Percentiles rank a stretch among this genome's conserved stretches.
phyloP scores from a whole-genome alignment of 176 grass and related monocot species.

The Musa itinerans region DNA sequence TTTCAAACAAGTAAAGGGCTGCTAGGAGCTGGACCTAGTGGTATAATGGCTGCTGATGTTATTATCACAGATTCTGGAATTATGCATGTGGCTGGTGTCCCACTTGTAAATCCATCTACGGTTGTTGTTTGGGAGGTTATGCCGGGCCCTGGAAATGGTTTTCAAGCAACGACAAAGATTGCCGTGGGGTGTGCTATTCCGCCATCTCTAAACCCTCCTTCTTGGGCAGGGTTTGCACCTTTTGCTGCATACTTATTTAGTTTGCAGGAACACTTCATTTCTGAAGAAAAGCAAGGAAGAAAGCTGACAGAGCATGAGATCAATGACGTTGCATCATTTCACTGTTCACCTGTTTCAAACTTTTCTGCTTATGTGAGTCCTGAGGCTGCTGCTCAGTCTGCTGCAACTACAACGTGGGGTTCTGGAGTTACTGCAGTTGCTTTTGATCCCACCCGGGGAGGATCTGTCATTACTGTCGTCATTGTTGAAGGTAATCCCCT shows the following conservation, averaged over 20 bases:
- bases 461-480: constrained; percentile 84
- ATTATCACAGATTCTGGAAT: constrained; percentile 85
- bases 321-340: constrained; percentile 71
- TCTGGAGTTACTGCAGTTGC: constrained; percentile 96
- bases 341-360: constrained; percentile 97
- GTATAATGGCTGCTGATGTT: constrained; percentile 98
- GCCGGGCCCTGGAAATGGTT: constrained; percentile 86
- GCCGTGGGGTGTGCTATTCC: constrained; percentile 52
- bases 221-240: constrained; percentile 72
- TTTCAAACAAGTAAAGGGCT: constrained; percentile 96
- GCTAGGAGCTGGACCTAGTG: constrained; percentile 89
- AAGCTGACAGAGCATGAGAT: constrained; percentile 50
- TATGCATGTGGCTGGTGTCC: constrained; percentile 94
- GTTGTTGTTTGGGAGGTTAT: constrained; percentile 99
- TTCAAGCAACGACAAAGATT: constrained; percentile 80
- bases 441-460: constrained; percentile 94
- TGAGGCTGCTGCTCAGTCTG: constrained; percentile 92
- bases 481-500: constrained; percentile 83
- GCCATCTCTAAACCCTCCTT: constrained; percentile 73
- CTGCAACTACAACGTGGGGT: constrained; percentile 92
- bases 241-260: constrained; percentile 77
- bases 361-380: constrained; percentile 98
- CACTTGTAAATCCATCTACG: constrained; percentile 98
- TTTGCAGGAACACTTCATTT: constrained; percentile 80
- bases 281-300: constrained; percentile 63